Evolutionary conservation across 305 asterid genomes (phyloP).

Genomic region (Solanum aculeatissimum): DNA sequence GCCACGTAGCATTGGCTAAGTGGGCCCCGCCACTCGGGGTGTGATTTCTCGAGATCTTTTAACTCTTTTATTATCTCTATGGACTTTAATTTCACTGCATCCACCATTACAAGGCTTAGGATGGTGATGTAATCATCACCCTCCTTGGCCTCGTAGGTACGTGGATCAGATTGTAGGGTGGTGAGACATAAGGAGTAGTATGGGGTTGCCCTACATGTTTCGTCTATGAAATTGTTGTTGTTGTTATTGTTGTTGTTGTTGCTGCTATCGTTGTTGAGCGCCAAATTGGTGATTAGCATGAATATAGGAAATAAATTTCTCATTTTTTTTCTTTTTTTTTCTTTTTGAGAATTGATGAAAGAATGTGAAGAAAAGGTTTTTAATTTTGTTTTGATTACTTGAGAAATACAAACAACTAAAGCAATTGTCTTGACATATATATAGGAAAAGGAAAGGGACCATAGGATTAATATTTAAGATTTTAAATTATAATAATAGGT

Average conservation of each 20-base stretch:
- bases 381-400: not conserved
- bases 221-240: not conserved
- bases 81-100: slow-evolving; percentile 1
- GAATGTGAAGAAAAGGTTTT: not conserved
- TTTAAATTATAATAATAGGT: too few relatives aligned
- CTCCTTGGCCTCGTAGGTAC: not conserved
- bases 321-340: not conserved
- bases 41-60: slow-evolving; percentile 1
- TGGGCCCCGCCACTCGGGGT: not conserved
- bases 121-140: not conserved
- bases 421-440: not conserved
- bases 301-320: not conserved
- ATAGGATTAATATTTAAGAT: too few relatives aligned
- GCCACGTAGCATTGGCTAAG: not conserved
- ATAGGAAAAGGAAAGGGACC: not conserved
- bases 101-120: slow-evolving; percentile 5
- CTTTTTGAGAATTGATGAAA: not conserved
- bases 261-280: not conserved
- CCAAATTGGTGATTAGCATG: not conserved
- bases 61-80: not conserved
- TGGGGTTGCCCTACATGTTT: not conserved
- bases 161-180: not conserved
- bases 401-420: not conserved
- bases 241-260: not conserved
- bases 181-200: slow-evolving; percentile 4